Base-by-base conservation (phyloP, 2,329 filamentous ascomycete species). In the Fusarium nanum region DNA sequence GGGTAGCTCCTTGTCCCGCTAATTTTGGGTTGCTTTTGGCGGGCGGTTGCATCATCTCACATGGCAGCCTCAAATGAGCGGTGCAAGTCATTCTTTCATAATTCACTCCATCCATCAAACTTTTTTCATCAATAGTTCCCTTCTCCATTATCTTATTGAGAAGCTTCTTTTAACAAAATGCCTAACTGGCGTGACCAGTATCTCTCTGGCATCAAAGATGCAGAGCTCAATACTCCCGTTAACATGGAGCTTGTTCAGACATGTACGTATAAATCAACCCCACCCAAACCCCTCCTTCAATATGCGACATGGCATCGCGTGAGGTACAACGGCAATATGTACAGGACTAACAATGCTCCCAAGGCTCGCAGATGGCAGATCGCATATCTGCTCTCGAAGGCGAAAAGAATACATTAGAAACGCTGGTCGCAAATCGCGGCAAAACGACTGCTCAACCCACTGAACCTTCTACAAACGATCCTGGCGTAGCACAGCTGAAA, bases 151-250 rank as follows among this genome's bases (percentile, higher is more conserved):
- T 44, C 34, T 20, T 34, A 46, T 40, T n/a, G 27, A 30, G 16
- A 57, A 30, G 22, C 25, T 12, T n/a, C 32, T 37, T 34, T 5
- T 22, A 18, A 44, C 72, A 77, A 32, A 62, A 87, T 87, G 85
- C 85, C 88, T 69, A 88, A 87, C 83, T 97, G 94, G 92, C 88
- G 91, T 76, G 89, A 92, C 72, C 92, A 97, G 76, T 98, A 97
- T 79, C 85, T 93, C 67, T 84, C 88, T 67, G 91, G 91, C 70
- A 85, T 98, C 71, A 87, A 89, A 73, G 90, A 91, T 75, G 92
- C 93, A 75, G 86, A 89, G 76, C 86, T 89, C 68, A 91, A 93
- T 62, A 85, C 83, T 71, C 84, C 85, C 7, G 83, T 89, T 64
- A 88, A 88, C 71, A 83, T 83, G 75, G 86, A 89, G 55, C 87